These are phyloP conservation scores for Xylaria intraflava DNA, from an alignment of 495 filamentous ascomycete species.

Conservation along the genomic window DNA sequence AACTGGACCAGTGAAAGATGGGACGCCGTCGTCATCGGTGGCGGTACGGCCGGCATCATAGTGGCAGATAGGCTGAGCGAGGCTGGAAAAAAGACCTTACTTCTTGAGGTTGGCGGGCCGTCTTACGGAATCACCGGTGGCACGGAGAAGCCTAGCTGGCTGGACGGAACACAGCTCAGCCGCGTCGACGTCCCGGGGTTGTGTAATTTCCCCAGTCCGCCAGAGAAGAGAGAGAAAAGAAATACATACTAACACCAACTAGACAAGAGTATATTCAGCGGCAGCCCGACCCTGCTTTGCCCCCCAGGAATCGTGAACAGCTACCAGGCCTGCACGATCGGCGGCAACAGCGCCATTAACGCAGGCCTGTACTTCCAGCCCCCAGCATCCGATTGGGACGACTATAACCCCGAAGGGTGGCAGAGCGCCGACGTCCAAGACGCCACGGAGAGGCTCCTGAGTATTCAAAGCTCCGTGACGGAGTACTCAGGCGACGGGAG, in stretches of 20 bases:
- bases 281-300: constrained; percentile 29
- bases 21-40: constrained; percentile 65
- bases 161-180: constrained; percentile 49
- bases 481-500: constrained; percentile 48
- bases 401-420: constrained; percentile 55
- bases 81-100: constrained; percentile 27
- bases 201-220: constrained; percentile 11
- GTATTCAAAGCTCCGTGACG: constrained; percentile 48
- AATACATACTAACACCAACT: background rate
- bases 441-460: constrained; percentile 44
- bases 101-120: constrained; percentile 25
- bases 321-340: constrained; percentile 53
- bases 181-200: constrained; percentile 55
- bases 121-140: constrained; percentile 32
- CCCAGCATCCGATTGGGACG: constrained; percentile 49
- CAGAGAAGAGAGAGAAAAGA: background rate
- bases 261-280: constrained; percentile 44
- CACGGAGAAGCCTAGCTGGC: constrained; percentile 39
- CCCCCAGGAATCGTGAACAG: constrained; percentile 34
- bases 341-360: constrained; percentile 45
- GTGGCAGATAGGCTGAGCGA: constrained; percentile 57
- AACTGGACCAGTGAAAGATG: constrained; percentile 25
- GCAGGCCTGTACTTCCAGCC: constrained; percentile 45
- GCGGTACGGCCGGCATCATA: constrained; percentile 82
- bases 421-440: constrained; percentile 47